phyloP scores from a whole-genome alignment of 352 stramenopile genomes.

The Paralagenidium karlingii region DNA sequence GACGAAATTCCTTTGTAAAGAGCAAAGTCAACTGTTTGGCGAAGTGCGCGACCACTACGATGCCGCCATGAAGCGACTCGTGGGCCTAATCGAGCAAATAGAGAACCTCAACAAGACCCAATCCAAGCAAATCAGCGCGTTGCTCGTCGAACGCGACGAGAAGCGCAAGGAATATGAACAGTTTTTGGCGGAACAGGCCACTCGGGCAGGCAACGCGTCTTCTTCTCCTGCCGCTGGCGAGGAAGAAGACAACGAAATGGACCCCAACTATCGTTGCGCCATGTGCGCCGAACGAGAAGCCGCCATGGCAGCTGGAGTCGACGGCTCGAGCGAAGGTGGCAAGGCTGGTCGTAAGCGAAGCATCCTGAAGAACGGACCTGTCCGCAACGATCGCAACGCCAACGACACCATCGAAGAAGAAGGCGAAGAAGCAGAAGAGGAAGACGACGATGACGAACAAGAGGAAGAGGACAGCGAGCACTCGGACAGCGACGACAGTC shows the following conservation, averaged over 20 bases:
- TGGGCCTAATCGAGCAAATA: constrained; percentile 9
- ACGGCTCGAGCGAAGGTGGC: too few relatives aligned
- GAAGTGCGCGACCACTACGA: constrained; percentile 47
- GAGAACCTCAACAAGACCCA: constrained; percentile 12
- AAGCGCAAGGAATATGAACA: constrained; percentile 8
- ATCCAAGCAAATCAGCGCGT: constrained; percentile 9
- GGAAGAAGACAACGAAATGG: too few relatives aligned
- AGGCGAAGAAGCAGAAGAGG: constrained; percentile 18
- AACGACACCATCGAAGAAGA: constrained; percentile 7
- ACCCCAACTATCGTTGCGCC: too few relatives aligned
- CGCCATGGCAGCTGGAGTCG: too few relatives aligned
- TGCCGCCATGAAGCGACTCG: constrained; percentile 11
- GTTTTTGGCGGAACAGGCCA: constrained; percentile 2
- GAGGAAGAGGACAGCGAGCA: constrained; percentile 14
- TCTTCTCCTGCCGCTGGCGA: too few relatives aligned
- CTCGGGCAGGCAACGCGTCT: too few relatives aligned
- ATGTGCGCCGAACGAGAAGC: too few relatives aligned
- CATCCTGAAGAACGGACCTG: too few relatives aligned
- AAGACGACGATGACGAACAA: constrained; percentile 7
- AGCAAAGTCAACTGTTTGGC: constrained; percentile 57
- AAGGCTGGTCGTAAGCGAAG: too few relatives aligned
- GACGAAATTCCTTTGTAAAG: constrained; percentile 61
- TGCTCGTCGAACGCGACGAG: constrained; percentile 5
- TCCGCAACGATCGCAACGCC: constrained; percentile 1
- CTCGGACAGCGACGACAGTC: constrained; percentile 1